Evolutionary conservation across 2,329 filamentous ascomycete species (phyloP).

Genomic region (Arthrobotrys conoides): DNA sequence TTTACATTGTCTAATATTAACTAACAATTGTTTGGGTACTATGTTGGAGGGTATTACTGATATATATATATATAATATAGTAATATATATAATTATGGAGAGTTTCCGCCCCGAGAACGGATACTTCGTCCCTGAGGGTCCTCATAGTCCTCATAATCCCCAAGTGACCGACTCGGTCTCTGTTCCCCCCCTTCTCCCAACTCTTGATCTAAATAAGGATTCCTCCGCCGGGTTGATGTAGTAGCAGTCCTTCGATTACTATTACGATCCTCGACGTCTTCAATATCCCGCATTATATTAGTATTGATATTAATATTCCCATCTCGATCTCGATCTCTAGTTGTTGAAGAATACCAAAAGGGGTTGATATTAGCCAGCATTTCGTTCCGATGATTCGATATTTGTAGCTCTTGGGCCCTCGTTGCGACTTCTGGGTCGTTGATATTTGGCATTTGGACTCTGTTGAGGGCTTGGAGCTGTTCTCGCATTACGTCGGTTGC

Average conservation of each 20-base stretch:
- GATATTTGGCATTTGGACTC: neutral
- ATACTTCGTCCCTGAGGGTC: neutral
- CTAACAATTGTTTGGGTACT: no score
- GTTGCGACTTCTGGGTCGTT: neutral
- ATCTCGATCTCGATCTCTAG: neutral
- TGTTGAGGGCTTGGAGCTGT: neutral
- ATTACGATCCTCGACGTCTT: neutral
- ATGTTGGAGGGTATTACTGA: no score
- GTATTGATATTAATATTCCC: no score
- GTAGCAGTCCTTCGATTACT: neutral
- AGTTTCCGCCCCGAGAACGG: neutral
- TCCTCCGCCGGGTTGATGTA: neutral
- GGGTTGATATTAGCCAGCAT: neutral
- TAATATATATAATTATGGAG: neutral
- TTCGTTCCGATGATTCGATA: neutral
- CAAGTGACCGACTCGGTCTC: neutral
- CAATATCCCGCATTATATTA: neutral
- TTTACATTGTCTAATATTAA: no score
- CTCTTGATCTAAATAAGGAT: neutral
- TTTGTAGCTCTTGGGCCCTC: neutral
- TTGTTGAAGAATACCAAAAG: neutral
- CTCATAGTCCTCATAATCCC: constrained; percentile 3
- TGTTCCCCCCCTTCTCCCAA: neutral
- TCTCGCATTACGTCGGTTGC: neutral
- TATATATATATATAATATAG: no score